These are phyloP conservation scores for Annulohypoxylon maeteangense DNA, from an alignment of 495 filamentous ascomycete genomes.

Conservation along the genomic window DNA sequence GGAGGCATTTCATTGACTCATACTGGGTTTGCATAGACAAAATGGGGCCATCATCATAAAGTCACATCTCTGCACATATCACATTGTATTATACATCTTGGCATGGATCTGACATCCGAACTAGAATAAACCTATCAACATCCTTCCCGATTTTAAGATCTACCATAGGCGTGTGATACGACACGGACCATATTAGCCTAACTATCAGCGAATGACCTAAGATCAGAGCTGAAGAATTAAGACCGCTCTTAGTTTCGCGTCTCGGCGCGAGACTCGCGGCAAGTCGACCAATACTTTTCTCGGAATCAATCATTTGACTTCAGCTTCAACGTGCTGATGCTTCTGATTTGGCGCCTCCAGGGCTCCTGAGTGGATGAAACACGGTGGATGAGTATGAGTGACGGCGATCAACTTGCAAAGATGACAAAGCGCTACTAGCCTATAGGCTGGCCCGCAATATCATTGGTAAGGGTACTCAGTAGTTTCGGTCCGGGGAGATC, in stretches of 20 bases:
- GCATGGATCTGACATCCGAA: constrained; percentile 16
- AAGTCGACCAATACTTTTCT: neutral
- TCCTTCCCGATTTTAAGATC: neutral
- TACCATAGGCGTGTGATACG: neutral
- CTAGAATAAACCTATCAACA: neutral
- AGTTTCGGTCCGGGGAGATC: neutral
- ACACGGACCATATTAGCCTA: neutral
- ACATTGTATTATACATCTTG: constrained; percentile 23
- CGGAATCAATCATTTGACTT: neutral
- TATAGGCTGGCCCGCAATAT: neutral
- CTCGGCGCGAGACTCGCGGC: neutral
- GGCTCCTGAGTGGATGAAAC: neutral
- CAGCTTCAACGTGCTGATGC: neutral
- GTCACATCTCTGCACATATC: constrained; percentile 20
- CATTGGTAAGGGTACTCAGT: neutral
- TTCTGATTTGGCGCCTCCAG: neutral
- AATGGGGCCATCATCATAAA: constrained; percentile 11
- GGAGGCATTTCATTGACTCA: neutral
- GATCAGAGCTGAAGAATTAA: neutral
- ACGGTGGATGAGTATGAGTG: neutral
- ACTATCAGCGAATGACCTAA: neutral
- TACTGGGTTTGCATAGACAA: constrained; percentile 21
- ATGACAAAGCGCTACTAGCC: constrained; percentile 10
- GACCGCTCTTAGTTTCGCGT: neutral
- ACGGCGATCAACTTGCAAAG: neutral